phyloP scores from a whole-genome alignment of 2,329 filamentous ascomycete genomes.

The Ilyonectria sp. region DNA sequence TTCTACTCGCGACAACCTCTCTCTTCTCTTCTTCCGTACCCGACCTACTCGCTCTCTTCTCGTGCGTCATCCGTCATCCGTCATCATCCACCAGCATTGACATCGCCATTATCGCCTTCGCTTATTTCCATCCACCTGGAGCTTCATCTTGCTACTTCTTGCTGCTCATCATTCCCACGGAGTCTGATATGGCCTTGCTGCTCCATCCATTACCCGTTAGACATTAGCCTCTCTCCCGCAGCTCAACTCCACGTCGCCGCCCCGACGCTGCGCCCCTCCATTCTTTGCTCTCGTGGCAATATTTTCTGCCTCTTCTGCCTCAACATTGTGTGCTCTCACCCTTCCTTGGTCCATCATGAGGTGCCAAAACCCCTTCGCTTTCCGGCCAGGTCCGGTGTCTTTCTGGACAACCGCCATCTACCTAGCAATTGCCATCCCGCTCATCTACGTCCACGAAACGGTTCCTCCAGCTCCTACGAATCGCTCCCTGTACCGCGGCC shows the following conservation, averaged over 20 bases:
- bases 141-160: constrained; percentile 1
- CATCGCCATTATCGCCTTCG: background rate
- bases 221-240: constrained; percentile 16
- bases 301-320: background rate
- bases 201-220: constrained; percentile 22
- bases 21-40: constrained; percentile 21
- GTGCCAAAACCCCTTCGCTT: constrained; percentile 75
- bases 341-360: constrained; percentile 45
- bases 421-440: constrained; percentile 80
- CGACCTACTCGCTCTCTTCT: constrained; percentile 15
- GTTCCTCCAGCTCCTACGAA: constrained; percentile 77
- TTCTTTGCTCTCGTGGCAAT: constrained; percentile 7
- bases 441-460: constrained; percentile 81
- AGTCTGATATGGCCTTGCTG: constrained; percentile 19
- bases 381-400: constrained; percentile 85
- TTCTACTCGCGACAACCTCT: constrained; percentile 9
- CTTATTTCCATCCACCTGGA: constrained; percentile 17
- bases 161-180: background rate
- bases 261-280: constrained; percentile 14
- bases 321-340: background rate
- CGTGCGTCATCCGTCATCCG: constrained; percentile 29
- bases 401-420: constrained; percentile 85
- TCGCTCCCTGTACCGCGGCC: constrained; percentile 65
- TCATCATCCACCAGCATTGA: constrained; percentile 26
- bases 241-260: constrained; percentile 2